These are phyloP conservation scores for Neurospora hispaniola DNA, from an alignment of 495 filamentous ascomycete species.

Conservation along the genomic window DNA sequence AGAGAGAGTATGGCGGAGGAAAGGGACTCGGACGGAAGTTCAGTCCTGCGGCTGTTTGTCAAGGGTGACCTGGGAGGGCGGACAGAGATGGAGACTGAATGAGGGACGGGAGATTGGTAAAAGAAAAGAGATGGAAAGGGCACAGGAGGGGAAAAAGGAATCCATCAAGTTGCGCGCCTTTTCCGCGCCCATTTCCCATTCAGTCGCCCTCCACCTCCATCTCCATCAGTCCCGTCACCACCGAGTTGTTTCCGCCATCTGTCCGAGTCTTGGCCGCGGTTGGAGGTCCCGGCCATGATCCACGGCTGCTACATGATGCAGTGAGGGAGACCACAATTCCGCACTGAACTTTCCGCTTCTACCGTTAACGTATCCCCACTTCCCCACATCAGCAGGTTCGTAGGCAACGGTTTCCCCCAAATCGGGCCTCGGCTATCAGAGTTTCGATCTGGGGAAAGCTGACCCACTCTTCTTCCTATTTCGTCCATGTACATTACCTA, in stretches of 20 bases:
- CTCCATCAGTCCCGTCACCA: neutral
- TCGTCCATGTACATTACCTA: neutral
- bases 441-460: neutral
- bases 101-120: neutral
- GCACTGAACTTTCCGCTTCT: neutral
- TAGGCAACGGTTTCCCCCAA: neutral
- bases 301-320: neutral
- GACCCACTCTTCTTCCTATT: neutral
- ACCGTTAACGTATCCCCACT: neutral
- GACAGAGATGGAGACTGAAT: neutral
- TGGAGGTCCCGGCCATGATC: neutral
- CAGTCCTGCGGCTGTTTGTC: neutral
- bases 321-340: neutral
- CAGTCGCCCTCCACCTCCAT: neutral
- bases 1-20: neutral
- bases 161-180: neutral
- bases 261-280: neutral
- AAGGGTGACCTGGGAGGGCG: neutral
- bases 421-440: neutral
- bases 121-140: neutral
- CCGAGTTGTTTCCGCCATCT: neutral
- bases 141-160: neutral
- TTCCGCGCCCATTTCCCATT: neutral
- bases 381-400: neutral
- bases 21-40: neutral